Base-by-base conservation (phyloP, 805 yeast species). In the Wickerhamomyces tratensis region DNA sequence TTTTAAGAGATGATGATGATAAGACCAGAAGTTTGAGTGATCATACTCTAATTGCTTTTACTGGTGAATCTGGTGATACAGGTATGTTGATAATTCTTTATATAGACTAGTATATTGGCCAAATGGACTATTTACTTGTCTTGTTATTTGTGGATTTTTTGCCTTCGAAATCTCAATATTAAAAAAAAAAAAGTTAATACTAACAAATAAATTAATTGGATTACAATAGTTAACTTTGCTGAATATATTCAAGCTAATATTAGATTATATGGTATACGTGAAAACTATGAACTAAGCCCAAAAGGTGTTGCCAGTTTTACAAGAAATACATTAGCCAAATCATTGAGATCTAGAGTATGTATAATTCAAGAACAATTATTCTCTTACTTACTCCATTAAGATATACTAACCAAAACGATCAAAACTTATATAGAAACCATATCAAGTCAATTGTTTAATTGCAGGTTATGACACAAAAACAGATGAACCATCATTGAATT, bases 41-140 rank as follows among this genome's bases (percentile, higher is more conserved):
- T 35, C 91, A 83, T 59, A 76, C 85, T 42, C 67, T 89, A 52
- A 72, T 93, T 68, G 96, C 97, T 37, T 89, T 68, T 67, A 82
- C 95, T 2, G 98, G 98, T 44, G 98, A 93, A 61, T 75, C 96
- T 5, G 98, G 98, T 47, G 98, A 93, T 60, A 86, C 97, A 7
- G 67, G 67, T 61, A 46, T 14, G 63, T 56, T 9, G 12, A 15
- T 14, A 9, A 14, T 25, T 6, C 12, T 25, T 14, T 33, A 30
- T 35, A 35, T 25, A 5, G 37, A 26, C 8, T 31, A 14, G 14
- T 5, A 5, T 9, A 15, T 13, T 7, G 5, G 31, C 5, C 20
- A 20, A 20, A 20, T 20, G 20, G 20, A 20, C 20, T 20, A 20
- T 20, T 20, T 20, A 20, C 20, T 27, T 4, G 30, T 27, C 30